phyloP scores from a whole-genome alignment of 1,284 basidiomycete species.

The Fomes fomentarius region DNA sequence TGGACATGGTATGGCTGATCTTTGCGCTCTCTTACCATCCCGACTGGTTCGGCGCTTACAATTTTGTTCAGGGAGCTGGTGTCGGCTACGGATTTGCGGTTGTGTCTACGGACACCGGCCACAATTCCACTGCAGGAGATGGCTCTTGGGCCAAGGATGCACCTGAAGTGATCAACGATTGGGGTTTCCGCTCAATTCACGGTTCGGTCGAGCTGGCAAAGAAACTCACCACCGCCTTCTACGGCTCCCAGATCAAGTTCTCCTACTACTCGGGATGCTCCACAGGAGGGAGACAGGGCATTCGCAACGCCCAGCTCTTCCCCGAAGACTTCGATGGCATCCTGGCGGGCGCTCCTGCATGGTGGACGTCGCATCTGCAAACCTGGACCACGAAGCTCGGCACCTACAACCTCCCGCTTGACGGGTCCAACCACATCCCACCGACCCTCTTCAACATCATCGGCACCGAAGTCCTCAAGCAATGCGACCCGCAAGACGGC shows the following conservation, averaged over 20 bases:
- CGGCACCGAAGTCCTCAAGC: background rate
- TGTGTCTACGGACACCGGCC: background rate
- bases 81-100: background rate
- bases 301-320: background rate
- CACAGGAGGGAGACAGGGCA: background rate
- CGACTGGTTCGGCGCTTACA: too few relatives aligned
- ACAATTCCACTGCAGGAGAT: background rate
- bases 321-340: background rate
- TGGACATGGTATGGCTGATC: too few relatives aligned
- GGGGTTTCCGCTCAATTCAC: background rate
- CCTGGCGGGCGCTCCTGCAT: background rate
- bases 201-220: background rate
- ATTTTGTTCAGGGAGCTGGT: too few relatives aligned
- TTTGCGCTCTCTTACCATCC: too few relatives aligned
- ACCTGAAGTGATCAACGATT: background rate
- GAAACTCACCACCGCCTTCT: background rate
- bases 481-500: background rate
- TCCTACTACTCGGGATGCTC: background rate
- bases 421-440: background rate
- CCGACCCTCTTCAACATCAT: background rate
- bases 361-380: background rate
- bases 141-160: background rate
- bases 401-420: background rate
- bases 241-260: background rate
- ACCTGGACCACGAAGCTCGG: background rate